Conservation (phyloP, 345 rosid species). For the Populus pruinosa region DNA sequence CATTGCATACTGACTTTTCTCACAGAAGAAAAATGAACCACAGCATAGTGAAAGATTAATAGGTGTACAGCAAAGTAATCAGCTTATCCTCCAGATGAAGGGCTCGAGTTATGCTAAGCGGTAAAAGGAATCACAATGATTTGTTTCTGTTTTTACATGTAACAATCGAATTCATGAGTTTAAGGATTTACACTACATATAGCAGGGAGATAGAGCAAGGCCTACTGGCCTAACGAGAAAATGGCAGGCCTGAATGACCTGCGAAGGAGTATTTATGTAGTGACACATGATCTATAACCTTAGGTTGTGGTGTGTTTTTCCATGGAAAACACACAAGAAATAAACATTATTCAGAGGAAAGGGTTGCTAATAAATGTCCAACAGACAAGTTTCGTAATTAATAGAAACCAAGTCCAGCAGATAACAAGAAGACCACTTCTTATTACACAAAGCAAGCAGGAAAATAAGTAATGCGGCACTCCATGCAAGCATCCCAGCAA, state of each 20-base stretch:
- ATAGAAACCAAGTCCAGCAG: neutral
- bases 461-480: neutral
- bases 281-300: neutral
- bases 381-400: neutral
- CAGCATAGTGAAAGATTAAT: neutral
- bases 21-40: neutral
- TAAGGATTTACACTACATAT: neutral
- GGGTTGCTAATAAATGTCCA: neutral
- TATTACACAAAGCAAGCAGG: neutral
- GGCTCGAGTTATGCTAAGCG: neutral
- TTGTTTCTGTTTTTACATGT: neutral
- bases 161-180: neutral
- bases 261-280: neutral
- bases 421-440: neutral
- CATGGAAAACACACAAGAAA: neutral
- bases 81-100: neutral
- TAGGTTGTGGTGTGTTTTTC: neutral
- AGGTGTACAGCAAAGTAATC: neutral
- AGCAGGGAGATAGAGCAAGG: neutral
- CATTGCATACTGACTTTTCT: neutral
- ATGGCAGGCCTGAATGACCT: neutral
- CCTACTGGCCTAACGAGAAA: neutral
- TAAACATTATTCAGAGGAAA: neutral
- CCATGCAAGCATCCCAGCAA: neutral
- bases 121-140: neutral